Evolutionary conservation across 164 flowering plant genomes (phyloP).

Genomic region (Berberis vulgaris): DNA sequence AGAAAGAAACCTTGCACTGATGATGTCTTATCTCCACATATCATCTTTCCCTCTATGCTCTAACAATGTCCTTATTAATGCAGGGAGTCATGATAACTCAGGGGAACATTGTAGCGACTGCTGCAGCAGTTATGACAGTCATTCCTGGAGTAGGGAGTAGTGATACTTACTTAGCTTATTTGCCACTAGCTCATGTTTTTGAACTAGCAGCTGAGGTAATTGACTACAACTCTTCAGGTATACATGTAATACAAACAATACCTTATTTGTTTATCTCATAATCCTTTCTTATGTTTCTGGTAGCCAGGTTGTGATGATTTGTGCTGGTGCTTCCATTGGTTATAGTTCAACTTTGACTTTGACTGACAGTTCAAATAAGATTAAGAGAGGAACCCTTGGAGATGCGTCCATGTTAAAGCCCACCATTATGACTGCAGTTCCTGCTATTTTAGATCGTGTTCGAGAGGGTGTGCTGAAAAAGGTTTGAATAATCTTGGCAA

Average conservation of each 20-base stretch:
- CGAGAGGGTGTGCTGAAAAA: conserved; percentile 84
- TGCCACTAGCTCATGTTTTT: conserved; percentile 92
- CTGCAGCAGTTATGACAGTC: conserved; percentile 67
- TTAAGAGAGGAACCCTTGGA: conserved; percentile 80
- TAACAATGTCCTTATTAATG: conserved; percentile 6
- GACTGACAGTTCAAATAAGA: conserved; percentile 77
- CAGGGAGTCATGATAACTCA: conserved; percentile 98
- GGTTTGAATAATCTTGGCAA: conserved; percentile 27
- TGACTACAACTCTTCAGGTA: no score
- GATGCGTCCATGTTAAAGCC: conserved; percentile 73
- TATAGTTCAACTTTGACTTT: conserved; percentile 83
- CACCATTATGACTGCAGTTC: conserved; percentile 85
- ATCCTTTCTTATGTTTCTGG: not conserved
- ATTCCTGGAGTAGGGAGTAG: conserved; percentile 47
- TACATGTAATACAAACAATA: not conserved
- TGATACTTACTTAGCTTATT: conserved; percentile 78
- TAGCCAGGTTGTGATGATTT: conserved; percentile 51
- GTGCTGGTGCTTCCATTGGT: conserved; percentile 69
- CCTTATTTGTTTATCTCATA: conserved; percentile 4
- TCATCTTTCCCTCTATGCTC: not conserved
- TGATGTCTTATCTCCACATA: not conserved
- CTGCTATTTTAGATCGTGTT: conserved; percentile 92
- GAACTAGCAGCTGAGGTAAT: conserved; percentile 91
- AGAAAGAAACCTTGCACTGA: not conserved
- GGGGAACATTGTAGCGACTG: conserved; percentile 78